Evolutionary conservation across 2,329 filamentous ascomycete species (phyloP).

Genomic region (Pleomassaria siparia): DNA sequence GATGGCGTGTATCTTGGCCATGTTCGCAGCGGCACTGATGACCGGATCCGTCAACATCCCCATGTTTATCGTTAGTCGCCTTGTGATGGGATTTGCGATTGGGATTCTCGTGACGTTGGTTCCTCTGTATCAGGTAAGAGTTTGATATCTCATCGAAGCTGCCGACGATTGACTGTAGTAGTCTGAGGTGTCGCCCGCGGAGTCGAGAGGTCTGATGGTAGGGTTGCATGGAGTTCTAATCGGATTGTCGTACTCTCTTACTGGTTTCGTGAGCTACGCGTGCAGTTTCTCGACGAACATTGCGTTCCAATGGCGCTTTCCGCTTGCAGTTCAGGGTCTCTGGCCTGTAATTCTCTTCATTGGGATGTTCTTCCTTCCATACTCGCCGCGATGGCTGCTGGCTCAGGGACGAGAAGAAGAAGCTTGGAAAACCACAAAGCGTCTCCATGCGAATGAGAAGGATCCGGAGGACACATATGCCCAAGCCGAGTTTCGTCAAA

Average conservation of each 20-base stretch:
- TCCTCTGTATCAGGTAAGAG: slow-evolving; percentile 3
- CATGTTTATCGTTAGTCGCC: slow-evolving; percentile 6
- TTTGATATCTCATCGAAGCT: too few species aligned
- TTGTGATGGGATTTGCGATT: slow-evolving; percentile 6
- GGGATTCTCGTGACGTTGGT: slow-evolving; percentile 4
- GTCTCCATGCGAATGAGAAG: slow-evolving; percentile 10
- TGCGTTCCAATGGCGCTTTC: slow-evolving; percentile 8
- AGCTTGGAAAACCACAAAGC: slow-evolving; percentile 6
- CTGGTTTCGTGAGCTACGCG: slow-evolving; percentile 13
- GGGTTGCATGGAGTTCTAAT: slow-evolving; percentile 18
- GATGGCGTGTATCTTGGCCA: slow-evolving; percentile 1
- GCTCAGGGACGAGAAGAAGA: slow-evolving; percentile 9
- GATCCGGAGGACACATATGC: slow-evolving; percentile 13
- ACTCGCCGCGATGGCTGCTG: slow-evolving; percentile 13
- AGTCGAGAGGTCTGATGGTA: slow-evolving; percentile 18
- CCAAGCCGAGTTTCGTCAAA: slow-evolving; percentile 11
- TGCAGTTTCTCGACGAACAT: slow-evolving; percentile 16
- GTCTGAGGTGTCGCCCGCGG: slow-evolving; percentile 8
- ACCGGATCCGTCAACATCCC: slow-evolving; percentile 5
- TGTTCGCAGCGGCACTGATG: slow-evolving; percentile 2
- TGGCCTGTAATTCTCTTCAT: slow-evolving; percentile 3
- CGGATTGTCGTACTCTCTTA: slow-evolving; percentile 11
- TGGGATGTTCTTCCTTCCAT: slow-evolving; percentile 9
- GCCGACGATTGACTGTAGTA: neutral
- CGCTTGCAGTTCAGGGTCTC: slow-evolving; percentile 7